Evolutionary conservation across 169 alveolate species (phyloP), one percentile per base, ranked within the genome.

Genomic region (Plasmodium sp.): DNA sequence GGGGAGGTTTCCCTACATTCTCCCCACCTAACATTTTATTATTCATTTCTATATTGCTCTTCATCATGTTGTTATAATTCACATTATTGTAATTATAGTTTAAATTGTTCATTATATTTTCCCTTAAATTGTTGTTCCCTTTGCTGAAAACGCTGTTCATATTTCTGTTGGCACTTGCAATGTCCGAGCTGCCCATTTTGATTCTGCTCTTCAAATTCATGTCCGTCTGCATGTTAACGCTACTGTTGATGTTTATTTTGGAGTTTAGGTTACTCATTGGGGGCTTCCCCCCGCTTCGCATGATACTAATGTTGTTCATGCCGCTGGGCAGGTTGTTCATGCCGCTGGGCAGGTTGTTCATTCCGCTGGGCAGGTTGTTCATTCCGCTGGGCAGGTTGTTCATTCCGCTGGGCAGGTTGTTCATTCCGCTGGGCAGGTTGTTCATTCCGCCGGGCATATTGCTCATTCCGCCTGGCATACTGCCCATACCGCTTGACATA

Each of bases 61-160:
- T 85, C 79, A 48, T 85, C 16, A 85, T 73, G 41, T 5, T 75
- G 33, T 75, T 85, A 75, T 74, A 85, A 85, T 85, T 85, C 79
- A 85, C 81, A 85, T 75, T 85, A 45, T 74, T 85, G 71, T 85
- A 74, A 56, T 85, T 85, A 43, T 85, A 85, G 71, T 67, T 85
- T 74, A 85, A 74, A 51, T 85, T 85, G 31, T 77, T 85, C 93
- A 85, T 51, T 7, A 85, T n/a, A 39, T 77, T 73, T 54, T 85
- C 93, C 67, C 93, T 85, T 34, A 85, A 12, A 22, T 27, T 27
- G 14, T 45, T 74, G 36, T 31, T 84, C 58, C 58, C 54, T 12
- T 80, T 88, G 51, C 43, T 88, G 31, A 77, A 79, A 31, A 84
- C 16, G 36, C 33, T 27, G 6, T 74, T 84, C 75, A 73, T 75